These are phyloP conservation scores for Aspergillus mulundensis DNA, from an alignment of 495 filamentous ascomycete genomes.

Conservation along the genomic window DNA sequence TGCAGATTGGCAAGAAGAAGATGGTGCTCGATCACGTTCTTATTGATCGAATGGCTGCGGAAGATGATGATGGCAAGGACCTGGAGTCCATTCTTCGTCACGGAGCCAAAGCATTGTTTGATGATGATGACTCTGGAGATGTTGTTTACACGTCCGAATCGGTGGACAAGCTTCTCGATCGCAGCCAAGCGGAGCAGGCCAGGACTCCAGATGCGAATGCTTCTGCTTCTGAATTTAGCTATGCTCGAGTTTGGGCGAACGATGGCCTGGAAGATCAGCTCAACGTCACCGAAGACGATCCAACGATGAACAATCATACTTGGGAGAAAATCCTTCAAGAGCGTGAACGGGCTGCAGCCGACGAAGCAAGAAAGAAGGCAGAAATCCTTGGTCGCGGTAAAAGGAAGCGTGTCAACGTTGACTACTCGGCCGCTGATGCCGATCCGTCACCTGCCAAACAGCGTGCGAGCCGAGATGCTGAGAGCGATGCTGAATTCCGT, in stretches of 20 bases:
- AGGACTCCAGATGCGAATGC: constrained; percentile 51
- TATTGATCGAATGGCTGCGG: constrained; percentile 80
- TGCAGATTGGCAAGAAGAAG: constrained; percentile 94
- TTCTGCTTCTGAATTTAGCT: constrained; percentile 76
- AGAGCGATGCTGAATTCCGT: constrained; percentile 38
- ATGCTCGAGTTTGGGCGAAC: constrained; percentile 90
- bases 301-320: constrained; percentile 51
- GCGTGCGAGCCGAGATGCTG: constrained; percentile 19
- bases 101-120: constrained; percentile 82
- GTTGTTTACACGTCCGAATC: constrained; percentile 76
- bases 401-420: constrained; percentile 48
- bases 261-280: constrained; percentile 63
- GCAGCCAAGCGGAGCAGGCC: constrained; percentile 74
- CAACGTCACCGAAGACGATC: constrained; percentile 48
- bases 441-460: constrained; percentile 26
- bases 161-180: constrained; percentile 84
- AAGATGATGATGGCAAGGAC: constrained; percentile 70
- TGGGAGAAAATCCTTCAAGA: constrained; percentile 87
- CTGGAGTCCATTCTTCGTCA: constrained; percentile 85
- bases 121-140: constrained; percentile 59
- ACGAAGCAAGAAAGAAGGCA: constrained; percentile 58
- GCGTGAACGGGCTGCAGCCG: constrained; percentile 69
- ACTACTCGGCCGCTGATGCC: constrained; percentile 23
- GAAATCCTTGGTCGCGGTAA: constrained; percentile 81
- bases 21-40: constrained; percentile 89